Percentiles rank a stretch among this genome's conserved stretches.
Conservation (phyloP, 164 flowering plant genomes). For the Magnolia changhungtana region DNA sequence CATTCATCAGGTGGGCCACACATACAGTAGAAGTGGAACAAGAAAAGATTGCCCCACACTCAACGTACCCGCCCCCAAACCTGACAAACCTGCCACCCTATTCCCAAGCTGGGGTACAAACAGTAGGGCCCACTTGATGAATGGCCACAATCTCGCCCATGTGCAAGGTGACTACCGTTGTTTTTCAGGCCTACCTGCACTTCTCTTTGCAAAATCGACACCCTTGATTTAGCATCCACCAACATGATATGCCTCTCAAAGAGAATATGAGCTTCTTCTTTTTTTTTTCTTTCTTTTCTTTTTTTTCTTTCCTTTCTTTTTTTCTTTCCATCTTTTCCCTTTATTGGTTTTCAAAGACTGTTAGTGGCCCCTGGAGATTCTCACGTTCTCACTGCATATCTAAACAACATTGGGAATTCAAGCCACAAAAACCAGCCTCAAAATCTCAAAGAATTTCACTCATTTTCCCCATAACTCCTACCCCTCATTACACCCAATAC, state of each 20-base stretch:
- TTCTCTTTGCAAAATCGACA: too few relatives aligned
- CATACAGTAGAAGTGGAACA: too few relatives aligned
- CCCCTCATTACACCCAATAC: neutral
- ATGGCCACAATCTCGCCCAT: neutral
- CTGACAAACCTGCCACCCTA: too few relatives aligned
- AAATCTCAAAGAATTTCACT: slow-evolving; percentile 13
- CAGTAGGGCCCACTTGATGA: neutral
- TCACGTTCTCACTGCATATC: neutral
- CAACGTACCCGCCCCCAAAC: too few relatives aligned
- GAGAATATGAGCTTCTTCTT: too few relatives aligned
- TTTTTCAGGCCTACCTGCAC: neutral
- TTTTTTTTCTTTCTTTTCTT: too few relatives aligned
- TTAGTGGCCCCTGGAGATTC: slow-evolving; percentile 4
- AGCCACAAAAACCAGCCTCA: slow-evolving; percentile 15
- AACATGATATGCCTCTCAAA: too few relatives aligned
- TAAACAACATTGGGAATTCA: neutral
- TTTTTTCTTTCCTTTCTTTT: too few relatives aligned
- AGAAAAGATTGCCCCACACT: too few relatives aligned
- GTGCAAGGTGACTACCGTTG: neutral
- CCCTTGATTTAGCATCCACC: too few relatives aligned
- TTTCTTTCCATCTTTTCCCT: neutral
- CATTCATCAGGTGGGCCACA: too few relatives aligned
- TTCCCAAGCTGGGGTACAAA: too few relatives aligned
- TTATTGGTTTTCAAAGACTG: slow-evolving; percentile 7
- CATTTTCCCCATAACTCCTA: neutral